Percentiles rank a stretch among this genome's conserved stretches.
These are phyloP conservation scores for Malus hybrid DNA, from an alignment of 331 rosid species.

Conservation along the genomic window DNA sequence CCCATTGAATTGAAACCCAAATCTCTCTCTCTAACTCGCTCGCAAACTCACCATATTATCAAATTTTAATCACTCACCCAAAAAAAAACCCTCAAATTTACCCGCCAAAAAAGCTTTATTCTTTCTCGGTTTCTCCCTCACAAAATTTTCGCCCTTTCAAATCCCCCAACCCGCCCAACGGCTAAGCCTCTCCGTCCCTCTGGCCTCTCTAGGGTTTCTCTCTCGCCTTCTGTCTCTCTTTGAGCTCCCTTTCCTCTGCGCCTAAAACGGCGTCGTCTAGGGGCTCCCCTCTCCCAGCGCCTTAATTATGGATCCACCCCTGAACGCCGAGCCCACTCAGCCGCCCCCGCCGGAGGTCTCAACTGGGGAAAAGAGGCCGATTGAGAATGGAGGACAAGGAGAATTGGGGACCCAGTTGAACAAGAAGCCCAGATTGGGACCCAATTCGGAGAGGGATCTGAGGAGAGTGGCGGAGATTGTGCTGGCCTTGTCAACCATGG, in stretches of 20 bases:
- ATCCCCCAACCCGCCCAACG: not conserved
- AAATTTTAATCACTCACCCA: not conserved
- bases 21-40: not conserved
- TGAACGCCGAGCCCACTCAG: not conserved
- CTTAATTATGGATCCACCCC: conserved; percentile 24
- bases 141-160: conserved; percentile 16
- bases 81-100: conserved; percentile 8
- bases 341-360: not conserved
- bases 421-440: conserved; percentile 51
- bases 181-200: not conserved
- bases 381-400: conserved; percentile 23
- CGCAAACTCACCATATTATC: not conserved
- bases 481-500: conserved; percentile 73
- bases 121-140: not conserved
- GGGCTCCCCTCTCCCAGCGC: not conserved
- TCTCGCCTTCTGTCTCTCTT: not conserved
- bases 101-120: conserved; percentile 41
- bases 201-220: conserved; percentile 18
- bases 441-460: conserved; percentile 17
- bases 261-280: conserved; percentile 3
- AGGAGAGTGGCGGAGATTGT: conserved; percentile 94
- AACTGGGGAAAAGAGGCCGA: conserved; percentile 25
- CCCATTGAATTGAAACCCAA: conserved; percentile 6
- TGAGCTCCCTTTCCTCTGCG: not conserved
- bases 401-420: conserved; percentile 23